Evolutionary conservation across 345 rosid genomes (phyloP).

Genomic region (Dovyalis caffra): DNA sequence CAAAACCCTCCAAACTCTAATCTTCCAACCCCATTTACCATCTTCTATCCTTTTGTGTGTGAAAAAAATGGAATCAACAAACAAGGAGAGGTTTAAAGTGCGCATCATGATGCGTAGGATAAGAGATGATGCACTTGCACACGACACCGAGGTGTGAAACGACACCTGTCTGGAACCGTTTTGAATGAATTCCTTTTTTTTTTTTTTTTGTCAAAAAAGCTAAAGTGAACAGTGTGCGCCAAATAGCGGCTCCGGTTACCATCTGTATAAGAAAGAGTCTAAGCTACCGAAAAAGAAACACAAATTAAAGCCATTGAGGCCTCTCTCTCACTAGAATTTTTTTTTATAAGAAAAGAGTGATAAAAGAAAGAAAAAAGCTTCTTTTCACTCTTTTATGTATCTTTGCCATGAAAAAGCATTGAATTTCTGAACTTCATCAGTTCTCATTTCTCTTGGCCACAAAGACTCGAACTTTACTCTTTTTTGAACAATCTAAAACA

Average conservation of each 20-base stretch:
- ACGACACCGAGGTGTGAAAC: neutral
- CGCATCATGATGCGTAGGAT: constrained; percentile 35
- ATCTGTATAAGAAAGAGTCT: too few relatives aligned
- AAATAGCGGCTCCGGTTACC: constrained; percentile 22
- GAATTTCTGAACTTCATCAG: neutral
- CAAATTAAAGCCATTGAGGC: constrained; percentile 1
- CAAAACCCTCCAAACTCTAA: neutral
- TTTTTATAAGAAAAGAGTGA: neutral
- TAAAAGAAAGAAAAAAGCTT: neutral
- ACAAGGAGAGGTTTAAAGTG: constrained; percentile 27
- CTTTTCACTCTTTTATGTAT: neutral
- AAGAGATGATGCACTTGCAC: neutral
- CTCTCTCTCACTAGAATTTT: constrained; percentile 2
- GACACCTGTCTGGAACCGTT: neutral
- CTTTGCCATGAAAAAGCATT: neutral
- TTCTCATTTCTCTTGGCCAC: neutral
- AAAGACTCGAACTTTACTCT: constrained; percentile 14
- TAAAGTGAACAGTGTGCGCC: constrained; percentile 22
- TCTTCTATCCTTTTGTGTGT: neutral
- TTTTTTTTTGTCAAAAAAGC: constrained; percentile 15
- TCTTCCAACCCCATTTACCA: neutral
- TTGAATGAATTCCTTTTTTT: neutral
- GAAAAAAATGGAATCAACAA: neutral
- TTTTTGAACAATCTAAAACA: neutral
- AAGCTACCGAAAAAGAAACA: neutral